Base-by-base conservation (phyloP, 116 monocot genomes). In the Phalaenopsis hybrid region DNA sequence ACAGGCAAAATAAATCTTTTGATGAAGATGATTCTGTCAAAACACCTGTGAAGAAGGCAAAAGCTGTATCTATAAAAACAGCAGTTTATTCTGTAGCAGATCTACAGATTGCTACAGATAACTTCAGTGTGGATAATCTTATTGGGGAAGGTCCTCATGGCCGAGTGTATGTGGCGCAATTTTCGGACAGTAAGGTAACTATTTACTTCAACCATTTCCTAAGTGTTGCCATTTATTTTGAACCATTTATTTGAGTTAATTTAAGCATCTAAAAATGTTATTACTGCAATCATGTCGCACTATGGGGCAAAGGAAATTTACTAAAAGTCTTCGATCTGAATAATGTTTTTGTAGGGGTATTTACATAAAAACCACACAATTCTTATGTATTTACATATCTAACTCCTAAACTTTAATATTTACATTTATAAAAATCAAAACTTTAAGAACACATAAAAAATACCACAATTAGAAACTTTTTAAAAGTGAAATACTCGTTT, bases 21-120 rank as follows among this genome's bases (percentile, higher is more conserved):
- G 92, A 88, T 79, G 96, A 94, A 48, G 88, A 88, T 55, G 91
- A 91, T 81, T 85, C 89, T 68, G 90, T 82, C 68, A 88, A 86
- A 21, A 85, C 90, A 73, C 78, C 84, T 43, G 74, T 82, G 61
- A 85, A 81, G 61, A 94, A 91, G 82, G 80, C 68, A 43, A 88
- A 82, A 79, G n/a, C 52, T 63, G 63, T 49, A 61, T 57, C 85
- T 73, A 59, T 90, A 72, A 85, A 81, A 76, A 81, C 84, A 72
- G 85, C 85, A 31, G 75, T 79, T 33, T 90, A 87, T 83, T 87
- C 85, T 37, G 87, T 87, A 28, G 90, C 90, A 74, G 87, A 87
- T 41, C 81, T 90, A n/a, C 90, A 87, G 72, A 83, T 85, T 57
- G 90, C 90, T 57, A 90, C 90, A 73, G 79, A 90, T 21, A 87